Evolutionary conservation across 345 rosid genomes (phyloP).

Genomic region (Arabis hirsuta): DNA sequence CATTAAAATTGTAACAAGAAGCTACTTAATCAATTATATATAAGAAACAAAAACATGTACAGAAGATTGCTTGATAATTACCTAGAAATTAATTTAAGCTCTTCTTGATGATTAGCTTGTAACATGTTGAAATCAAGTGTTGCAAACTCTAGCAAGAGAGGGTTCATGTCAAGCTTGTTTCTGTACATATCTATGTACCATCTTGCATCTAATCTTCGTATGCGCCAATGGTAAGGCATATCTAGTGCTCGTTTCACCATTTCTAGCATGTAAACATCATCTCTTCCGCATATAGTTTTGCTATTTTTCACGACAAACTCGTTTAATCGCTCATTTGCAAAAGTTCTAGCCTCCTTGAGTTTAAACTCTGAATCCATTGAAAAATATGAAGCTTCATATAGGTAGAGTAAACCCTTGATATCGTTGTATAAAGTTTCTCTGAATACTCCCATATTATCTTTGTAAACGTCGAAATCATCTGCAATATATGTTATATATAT

Average conservation of each 20-base stretch:
- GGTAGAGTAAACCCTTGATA: too few species aligned
- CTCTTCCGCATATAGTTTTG: not conserved
- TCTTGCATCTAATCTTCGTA: slow-evolving; percentile 51
- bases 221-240: slow-evolving; percentile 53
- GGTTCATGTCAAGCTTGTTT: slow-evolving; percentile 26
- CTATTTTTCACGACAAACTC: slow-evolving; percentile 9
- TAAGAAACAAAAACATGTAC: not conserved
- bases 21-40: not conserved
- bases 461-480: too few species aligned
- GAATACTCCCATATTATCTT: too few species aligned
- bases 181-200: slow-evolving; percentile 54
- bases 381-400: too few species aligned
- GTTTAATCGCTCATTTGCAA: slow-evolving; percentile 27
- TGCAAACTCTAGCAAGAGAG: slow-evolving; percentile 50
- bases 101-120: slow-evolving; percentile 51
- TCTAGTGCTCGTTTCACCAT: slow-evolving; percentile 46
- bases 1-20: not conserved
- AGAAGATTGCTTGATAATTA: not conserved
- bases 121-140: slow-evolving; percentile 52
- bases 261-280: slow-evolving; percentile 8
- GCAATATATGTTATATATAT: too few species aligned
- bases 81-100: slow-evolving; percentile 48
- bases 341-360: slow-evolving; percentile 38
- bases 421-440: not conserved
- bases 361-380: too few species aligned